Percentiles rank a stretch among this genome's conserved stretches.
Conservation (phyloP, 2,329 filamentous ascomycete species). For the Pseudocercospora macadamiae region DNA sequence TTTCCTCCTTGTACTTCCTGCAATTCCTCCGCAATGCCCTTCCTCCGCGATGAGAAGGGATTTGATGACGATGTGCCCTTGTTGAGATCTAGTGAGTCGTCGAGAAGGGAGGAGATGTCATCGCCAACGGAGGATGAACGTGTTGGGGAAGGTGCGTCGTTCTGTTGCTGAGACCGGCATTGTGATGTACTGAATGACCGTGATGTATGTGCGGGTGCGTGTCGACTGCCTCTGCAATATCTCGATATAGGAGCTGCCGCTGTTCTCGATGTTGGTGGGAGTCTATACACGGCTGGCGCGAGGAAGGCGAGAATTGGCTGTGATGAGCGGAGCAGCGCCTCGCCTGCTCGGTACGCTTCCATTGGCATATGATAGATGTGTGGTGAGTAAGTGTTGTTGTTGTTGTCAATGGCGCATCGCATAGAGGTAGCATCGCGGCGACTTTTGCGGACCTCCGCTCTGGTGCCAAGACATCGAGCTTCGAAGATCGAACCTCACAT, state of each 20-base stretch:
- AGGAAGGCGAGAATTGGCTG: conserved; percentile 30
- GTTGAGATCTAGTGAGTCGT: conserved; percentile 34
- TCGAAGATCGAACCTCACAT: conserved; percentile 2
- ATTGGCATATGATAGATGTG: conserved; percentile 24
- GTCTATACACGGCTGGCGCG: conserved; percentile 23
- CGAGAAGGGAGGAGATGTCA: conserved; percentile 33
- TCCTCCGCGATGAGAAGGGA: conserved; percentile 12
- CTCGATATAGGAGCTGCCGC: conserved; percentile 15
- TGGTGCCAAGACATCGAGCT: neutral
- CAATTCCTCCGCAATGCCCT: conserved; percentile 10
- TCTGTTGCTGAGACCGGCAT: conserved; percentile 17
- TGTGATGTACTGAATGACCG: conserved; percentile 29
- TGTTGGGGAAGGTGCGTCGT: conserved; percentile 25
- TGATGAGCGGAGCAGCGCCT: conserved; percentile 35
- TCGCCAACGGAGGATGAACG: conserved; percentile 15
- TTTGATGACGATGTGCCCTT: conserved; percentile 29
- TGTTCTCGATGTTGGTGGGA: conserved; percentile 11
- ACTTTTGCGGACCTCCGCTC: conserved; percentile 5
- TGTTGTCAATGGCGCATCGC: neutral
- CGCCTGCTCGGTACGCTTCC: conserved; percentile 36
- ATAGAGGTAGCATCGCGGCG: neutral
- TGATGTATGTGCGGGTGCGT: no score
- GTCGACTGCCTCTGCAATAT: conserved; percentile 17
- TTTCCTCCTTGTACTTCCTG: conserved; percentile 6
- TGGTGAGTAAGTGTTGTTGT: neutral